Base-by-base conservation (phyloP, 306 rosid species). In the Cyclanthera cordifolia region DNA sequence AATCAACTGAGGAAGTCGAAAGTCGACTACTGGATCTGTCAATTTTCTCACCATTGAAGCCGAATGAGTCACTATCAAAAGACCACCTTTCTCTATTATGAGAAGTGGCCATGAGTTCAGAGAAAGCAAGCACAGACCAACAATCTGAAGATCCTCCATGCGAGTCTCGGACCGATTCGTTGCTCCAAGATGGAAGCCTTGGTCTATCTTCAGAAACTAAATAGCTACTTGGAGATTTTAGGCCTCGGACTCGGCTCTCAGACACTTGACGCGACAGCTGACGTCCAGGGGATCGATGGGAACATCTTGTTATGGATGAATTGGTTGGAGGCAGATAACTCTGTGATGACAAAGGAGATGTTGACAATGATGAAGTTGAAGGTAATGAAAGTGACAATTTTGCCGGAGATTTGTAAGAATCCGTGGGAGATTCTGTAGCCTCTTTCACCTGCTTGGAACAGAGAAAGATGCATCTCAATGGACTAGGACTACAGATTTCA, bases 111-210 rank as follows among this genome's bases (percentile, higher is more conserved):
- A 91, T 90, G 27, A 91, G 89, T 85, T 91, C 97, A 19, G 97
- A 88, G 73, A 91, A 91, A 74, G 96, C 86, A 72, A 83, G 92
- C 87, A 88, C 82, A 63, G 97, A 91, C 97, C 96, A 91, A 63
- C 96, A 91, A 76, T 91, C 97, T 34, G 97, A 91, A 13, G 96
- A 91, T 17, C 90, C 96, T 3, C 84, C 84, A 46, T 83, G 88
- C 55, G 96, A 91, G 55, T 88, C 88, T 41, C 84, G 76, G 51
- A 84, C 83, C 28, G 86, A 76, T 72, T 91, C 96, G 39, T 91
- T 88, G 84, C 96, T 88, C 83, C 89, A 82, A 70, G 82, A 80
- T 20, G 96, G 86, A 68, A 83, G 85, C 50, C 88, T 87, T 54
- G 80, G 84, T 76, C 95, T 86, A 68, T 90, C 97, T 74, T 89